A percentile compares a stretch with the other conserved stretches of the same genome.
phyloP scores from a whole-genome alignment of 768 basidiomycete species.

The Paxillus involutus region DNA sequence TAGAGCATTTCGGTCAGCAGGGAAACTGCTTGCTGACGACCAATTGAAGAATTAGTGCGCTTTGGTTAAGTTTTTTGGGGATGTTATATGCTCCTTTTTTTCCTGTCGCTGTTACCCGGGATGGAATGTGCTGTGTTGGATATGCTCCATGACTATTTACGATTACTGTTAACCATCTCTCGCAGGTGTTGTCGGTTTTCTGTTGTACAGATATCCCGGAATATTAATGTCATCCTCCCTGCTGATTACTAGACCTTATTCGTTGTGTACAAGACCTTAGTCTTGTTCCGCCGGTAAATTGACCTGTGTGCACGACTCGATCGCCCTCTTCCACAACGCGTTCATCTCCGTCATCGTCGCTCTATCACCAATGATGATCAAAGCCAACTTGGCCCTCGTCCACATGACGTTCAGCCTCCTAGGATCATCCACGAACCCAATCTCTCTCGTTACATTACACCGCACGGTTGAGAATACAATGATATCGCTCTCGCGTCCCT shows the following conservation, averaged over 20 bases:
- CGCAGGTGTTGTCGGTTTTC: no score
- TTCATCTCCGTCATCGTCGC: conserved; percentile 45
- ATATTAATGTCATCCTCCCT: no score
- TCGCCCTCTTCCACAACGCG: conserved; percentile 53
- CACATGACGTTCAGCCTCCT: conserved; percentile 68
- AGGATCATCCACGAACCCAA: conserved; percentile 62
- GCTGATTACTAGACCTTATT: no score
- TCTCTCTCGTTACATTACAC: conserved; percentile 56
- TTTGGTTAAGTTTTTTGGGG: background rate
- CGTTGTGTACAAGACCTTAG: no score
- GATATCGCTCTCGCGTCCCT: conserved; percentile 67
- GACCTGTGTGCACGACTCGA: conserved; percentile 32
- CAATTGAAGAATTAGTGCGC: no score
- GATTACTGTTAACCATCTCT: background rate
- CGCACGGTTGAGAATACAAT: conserved; percentile 66
- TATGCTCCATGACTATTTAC: background rate
- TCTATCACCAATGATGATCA: conserved; percentile 62
- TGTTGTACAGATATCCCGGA: no score
- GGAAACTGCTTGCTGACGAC: conserved; percentile 26
- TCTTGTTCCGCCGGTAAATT: conserved; percentile 6
- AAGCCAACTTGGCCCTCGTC: conserved; percentile 58
- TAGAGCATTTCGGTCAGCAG: conserved; percentile 39
- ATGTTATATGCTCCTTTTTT: background rate
- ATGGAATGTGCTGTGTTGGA: background rate
- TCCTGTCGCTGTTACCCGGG: background rate